Evolutionary conservation across 164 flowering plant species (phyloP).

Genomic region (Malania oleifera): DNA sequence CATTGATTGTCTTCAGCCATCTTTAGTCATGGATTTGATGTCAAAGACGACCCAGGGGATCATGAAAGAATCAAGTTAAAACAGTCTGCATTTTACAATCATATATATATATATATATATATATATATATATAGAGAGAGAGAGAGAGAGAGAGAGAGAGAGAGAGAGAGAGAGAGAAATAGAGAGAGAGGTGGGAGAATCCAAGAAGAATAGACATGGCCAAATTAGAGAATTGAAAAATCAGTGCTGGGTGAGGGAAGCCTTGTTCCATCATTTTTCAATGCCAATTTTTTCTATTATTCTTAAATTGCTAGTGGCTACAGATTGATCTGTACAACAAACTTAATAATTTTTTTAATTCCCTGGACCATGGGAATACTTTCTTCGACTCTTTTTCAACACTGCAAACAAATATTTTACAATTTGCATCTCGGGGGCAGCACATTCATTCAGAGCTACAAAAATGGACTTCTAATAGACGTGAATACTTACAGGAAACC

Average conservation of each 20-base stretch:
- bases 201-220: background rate
- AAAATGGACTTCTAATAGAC: slow-evolving; percentile 34
- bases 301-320: slow-evolving; percentile 12
- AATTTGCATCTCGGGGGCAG: slow-evolving; percentile 20
- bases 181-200: too few species aligned
- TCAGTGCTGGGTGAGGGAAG: background rate
- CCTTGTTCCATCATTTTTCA: slow-evolving; percentile 1
- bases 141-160: too few species aligned
- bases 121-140: too few species aligned
- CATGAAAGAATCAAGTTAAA: too few species aligned
- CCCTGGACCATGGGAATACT: slow-evolving; percentile 17
- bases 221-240: background rate
- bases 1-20: too few species aligned
- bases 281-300: slow-evolving; percentile 1
- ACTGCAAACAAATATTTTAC: slow-evolving; percentile 21
- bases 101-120: too few species aligned
- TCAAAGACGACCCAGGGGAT: too few species aligned
- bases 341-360: slow-evolving; percentile 5
- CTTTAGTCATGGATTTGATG: too few species aligned
- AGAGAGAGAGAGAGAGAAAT: too few species aligned
- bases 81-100: too few species aligned
- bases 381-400: slow-evolving; percentile 5
- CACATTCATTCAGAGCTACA: slow-evolving; percentile 30
- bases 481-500: slow-evolving; percentile 28
- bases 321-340: slow-evolving; percentile 24